phyloP scores from a whole-genome alignment of 352 stramenopile species.

The Aphanomyces cochlioides region DNA sequence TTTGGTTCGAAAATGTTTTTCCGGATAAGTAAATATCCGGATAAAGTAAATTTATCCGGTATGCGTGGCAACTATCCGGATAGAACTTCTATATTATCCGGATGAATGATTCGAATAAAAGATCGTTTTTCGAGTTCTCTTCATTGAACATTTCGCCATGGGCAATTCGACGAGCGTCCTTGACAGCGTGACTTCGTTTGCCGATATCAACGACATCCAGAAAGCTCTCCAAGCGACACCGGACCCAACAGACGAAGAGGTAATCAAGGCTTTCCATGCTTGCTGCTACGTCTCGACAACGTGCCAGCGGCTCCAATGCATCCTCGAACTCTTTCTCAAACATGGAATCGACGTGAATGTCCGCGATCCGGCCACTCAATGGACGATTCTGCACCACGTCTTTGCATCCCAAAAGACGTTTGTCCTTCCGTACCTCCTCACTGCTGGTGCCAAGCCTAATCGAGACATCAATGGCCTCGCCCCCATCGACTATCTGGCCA shows the following conservation, averaged over 20 bases:
- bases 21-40: neutral
- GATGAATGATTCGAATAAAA: conserved; percentile 24
- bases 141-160: conserved; percentile 4
- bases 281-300: conserved; percentile 29
- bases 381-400: conserved; percentile 26
- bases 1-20: neutral
- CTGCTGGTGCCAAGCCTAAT: neutral
- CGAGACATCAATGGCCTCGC: conserved; percentile 23
- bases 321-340: conserved; percentile 30
- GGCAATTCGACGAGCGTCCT: conserved; percentile 27
- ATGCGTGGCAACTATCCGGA: too few species aligned
- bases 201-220: conserved; percentile 28
- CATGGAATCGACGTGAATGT: conserved; percentile 28
- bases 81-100: neutral
- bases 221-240: conserved; percentile 20
- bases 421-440: conserved; percentile 22
- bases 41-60: conserved; percentile 5
- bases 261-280: conserved; percentile 30
- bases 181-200: conserved; percentile 26
- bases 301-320: conserved; percentile 28
- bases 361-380: conserved; percentile 17
- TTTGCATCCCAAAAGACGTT: conserved; percentile 29
- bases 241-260: conserved; percentile 10
- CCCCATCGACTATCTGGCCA: conserved; percentile 23
- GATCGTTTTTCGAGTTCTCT: conserved; percentile 20